Base-by-base conservation (phyloP, 1,284 basidiomycete species). In the Lentinus polychrous region DNA sequence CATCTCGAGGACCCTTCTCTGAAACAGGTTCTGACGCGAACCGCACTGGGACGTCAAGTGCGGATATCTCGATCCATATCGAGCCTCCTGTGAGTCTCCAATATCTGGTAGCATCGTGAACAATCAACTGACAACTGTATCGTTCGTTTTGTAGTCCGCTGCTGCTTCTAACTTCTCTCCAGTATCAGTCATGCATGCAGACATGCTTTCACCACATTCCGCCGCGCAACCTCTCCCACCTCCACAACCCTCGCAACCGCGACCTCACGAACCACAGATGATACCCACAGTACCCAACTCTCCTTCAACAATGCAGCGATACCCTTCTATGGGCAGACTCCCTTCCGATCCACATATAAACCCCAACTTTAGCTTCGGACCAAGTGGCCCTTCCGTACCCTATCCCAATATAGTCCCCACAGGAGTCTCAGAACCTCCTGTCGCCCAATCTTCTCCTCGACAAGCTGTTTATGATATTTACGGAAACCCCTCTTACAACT, bases 11-110 rank as follows among this genome's bases (percentile, higher is more conserved):
- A 18, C 24, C 38, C 34, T 44, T 37, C 23, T 43, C 47, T 14
- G 33, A 38, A 10, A 8, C 14, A 27, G 34, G 41, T 8, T 22
- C 32, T 8, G 24, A 34, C 17, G 41, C 53, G 8, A 40, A 40
- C 12, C 12, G 39, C 12, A 40, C 27, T 10, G 31, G 50, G 24
- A 54, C 52, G 8, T 57, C 57, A 7, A 52, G 50, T 27, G 52
- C 45, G 15, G 55, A 57, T 14, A 51, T 59, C 18, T 49, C 48
- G 24, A 59, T 63, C 36, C 36, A 48, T 7, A 53, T 63, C 34
- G 55, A 58, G 33, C 57, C 61, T 36, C 61, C 61, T 20, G 61
- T 61, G 44, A 41, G 60, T 58, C 11, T 34, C 36, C 34, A 37
- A 45, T 20, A 31, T 22, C n/a, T n/a, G n/a, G n/a, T n/a, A n/a